Percentiles rank a stretch among this genome's conserved stretches.
Conservation (phyloP, 2,329 filamentous ascomycete genomes). For the Graphilbum sp. region DNA sequence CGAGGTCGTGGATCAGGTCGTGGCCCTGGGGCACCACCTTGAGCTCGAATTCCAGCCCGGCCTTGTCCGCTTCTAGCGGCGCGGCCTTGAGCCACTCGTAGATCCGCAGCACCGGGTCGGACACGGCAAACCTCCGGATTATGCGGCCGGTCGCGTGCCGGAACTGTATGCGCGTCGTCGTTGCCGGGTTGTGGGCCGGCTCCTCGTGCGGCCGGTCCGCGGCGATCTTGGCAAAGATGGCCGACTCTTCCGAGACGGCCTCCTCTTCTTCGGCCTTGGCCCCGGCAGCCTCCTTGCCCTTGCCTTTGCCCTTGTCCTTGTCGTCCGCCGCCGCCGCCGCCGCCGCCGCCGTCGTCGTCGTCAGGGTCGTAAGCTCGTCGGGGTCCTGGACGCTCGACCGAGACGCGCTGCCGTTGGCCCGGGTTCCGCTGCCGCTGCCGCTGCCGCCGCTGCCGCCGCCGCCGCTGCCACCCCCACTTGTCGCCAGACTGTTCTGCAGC, state of each 20-base stretch:
- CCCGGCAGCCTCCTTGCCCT: slow-evolving; percentile 27
- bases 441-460: neutral
- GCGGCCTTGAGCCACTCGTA: slow-evolving; percentile 97
- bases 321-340: too few relatives aligned
- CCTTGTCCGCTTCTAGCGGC: slow-evolving; percentile 62
- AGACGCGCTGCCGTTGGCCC: slow-evolving; percentile 17
- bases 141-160: slow-evolving; percentile 69
- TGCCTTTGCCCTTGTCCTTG: slow-evolving; percentile 37
- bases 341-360: too few relatives aligned
- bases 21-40: slow-evolving; percentile 63
- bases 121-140: slow-evolving; percentile 66
- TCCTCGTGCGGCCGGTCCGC: slow-evolving; percentile 60
- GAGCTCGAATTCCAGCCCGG: slow-evolving; percentile 68
- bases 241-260: slow-evolving; percentile 16
- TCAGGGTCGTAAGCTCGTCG: slow-evolving; percentile 69
- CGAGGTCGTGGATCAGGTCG: slow-evolving; percentile 64
- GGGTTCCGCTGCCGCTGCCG: slow-evolving; percentile 12
- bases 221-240: slow-evolving; percentile 54
- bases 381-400: slow-evolving; percentile 55
- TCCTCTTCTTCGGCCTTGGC: slow-evolving; percentile 15
- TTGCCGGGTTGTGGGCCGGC: slow-evolving; percentile 47
- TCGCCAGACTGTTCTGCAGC: slow-evolving; percentile 69
- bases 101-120: slow-evolving; percentile 64
- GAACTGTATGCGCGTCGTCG: slow-evolving; percentile 83
- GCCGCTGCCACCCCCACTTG: slow-evolving; percentile 9